Evolutionary conservation across 768 basidiomycete genomes (phyloP), one percentile per base, ranked within the genome.

Genomic region (Tylopilus cervinicoccineus): DNA sequence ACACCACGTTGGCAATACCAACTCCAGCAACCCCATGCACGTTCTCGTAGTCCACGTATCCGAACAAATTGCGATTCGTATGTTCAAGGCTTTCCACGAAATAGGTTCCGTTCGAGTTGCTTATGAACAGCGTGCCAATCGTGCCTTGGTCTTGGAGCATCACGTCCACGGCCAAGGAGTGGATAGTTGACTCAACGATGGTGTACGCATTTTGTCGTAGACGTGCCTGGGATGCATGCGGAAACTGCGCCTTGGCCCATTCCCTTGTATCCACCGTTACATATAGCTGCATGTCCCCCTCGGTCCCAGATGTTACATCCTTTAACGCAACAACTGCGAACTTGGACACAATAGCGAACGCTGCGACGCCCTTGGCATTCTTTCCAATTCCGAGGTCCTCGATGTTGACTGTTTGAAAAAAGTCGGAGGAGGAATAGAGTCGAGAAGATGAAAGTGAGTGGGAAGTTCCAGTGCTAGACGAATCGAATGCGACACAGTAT

Each of bases 101-200:
- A 68, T 82, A 94, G 13, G 93, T 96, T 4, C 96, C 96, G 58
- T 97, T 94, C 31, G 88, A 91, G 67, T 97, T 96, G 70, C 86
- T 89, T 46, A 95, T 86, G 72, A 97, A 99, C 13, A 99, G 72
- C 2, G 95, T 97, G 2, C 96, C 96, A 36, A 94, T 80, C 10
- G 72, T 66, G 47, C 70, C 70, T 41, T 71, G 66, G 53, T 85
- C 79, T 47, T 84, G 80, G 9, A 89, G 76, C 43, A 95, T 80
- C 38, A 98, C 94, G 62, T 99, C 96, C 32, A 99, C 89, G 5
- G 87, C 91, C 22, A 99, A 77, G 7, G 94, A 97, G 63, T 97
- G 93, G 0, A 85, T 84, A 9, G 92, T 94, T 4, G 86, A 88
- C 68, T 98, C 93, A 50, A 99, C 86, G 58, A 99, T 84, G 10